Conservation (phyloP, 768 basidiomycete species). For the Tricholoma bakamatsutake region DNA sequence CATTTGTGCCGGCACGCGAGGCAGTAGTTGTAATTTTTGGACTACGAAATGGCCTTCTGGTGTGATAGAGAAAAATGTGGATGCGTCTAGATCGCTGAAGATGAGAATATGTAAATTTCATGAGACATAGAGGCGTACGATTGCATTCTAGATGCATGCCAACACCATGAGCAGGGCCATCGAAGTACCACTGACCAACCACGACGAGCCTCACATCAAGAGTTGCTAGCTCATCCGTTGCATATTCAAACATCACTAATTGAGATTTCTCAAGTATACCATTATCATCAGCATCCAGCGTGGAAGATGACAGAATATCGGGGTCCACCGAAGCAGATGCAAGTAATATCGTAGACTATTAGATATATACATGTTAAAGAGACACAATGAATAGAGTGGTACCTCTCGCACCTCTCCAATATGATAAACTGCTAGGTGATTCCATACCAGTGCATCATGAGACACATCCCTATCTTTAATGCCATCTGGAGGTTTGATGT, state of each 20-base stretch:
- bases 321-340: slow-evolving; percentile 40
- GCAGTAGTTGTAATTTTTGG: slow-evolving; percentile 32
- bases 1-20: slow-evolving; percentile 14
- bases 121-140: slow-evolving; percentile 28
- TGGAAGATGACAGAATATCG: slow-evolving; percentile 24
- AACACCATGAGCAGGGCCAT: slow-evolving; percentile 39
- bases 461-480: slow-evolving; percentile 26
- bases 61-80: slow-evolving; percentile 37
- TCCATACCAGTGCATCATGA: slow-evolving; percentile 41
- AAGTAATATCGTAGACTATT: slow-evolving; percentile 36
- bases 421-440: slow-evolving; percentile 27
- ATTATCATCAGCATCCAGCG: slow-evolving; percentile 25
- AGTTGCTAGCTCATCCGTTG: slow-evolving; percentile 20
- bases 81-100: slow-evolving; percentile 22
- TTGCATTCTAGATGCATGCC: slow-evolving; percentile 42
- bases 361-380: slow-evolving; percentile 7
- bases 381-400: background rate
- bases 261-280: slow-evolving; percentile 32
- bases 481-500: slow-evolving; percentile 22
- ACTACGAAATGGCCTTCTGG: slow-evolving; percentile 39
- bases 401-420: slow-evolving; percentile 33
- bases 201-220: slow-evolving; percentile 35
- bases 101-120: slow-evolving; percentile 1
- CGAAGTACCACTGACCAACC: slow-evolving; percentile 50
- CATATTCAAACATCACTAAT: slow-evolving; percentile 34